Evolutionary conservation across 177 flowering plant genomes (phyloP), one percentile per base, ranked within the genome.

Genomic region (Vitis hybrid): DNA sequence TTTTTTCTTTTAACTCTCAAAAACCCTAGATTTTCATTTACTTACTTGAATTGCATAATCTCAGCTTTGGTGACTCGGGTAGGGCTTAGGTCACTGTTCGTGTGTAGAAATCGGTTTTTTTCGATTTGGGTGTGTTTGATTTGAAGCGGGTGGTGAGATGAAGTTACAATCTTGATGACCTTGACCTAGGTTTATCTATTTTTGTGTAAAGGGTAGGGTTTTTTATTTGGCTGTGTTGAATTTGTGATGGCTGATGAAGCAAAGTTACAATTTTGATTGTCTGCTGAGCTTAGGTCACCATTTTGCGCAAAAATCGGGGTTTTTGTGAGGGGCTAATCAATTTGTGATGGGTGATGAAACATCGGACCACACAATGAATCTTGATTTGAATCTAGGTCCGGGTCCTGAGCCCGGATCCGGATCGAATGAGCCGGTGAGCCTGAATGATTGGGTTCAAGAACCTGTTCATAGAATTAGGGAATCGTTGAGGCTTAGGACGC

Each of bases 341-440:
- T 39, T 73, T 69, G 57, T 39, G 57, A 84, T 84, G 91, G 86
- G 62, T 21, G 91, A 82, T 64, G 88, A 86, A 70, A 75, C 70
- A 51, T 62, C 86, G n/a, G 80, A 62, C 45, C 45, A 39, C 68
- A 26, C 84, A 26, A 82, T 85, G 91, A 85, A 87, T 70, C 88
- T 87, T 18, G 91, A 87, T 74, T 82, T 87, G 80, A 87, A 87
- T 71, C 78, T 87, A 76, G 89, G 89, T 57, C 89, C 89, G 67
- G 71, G 65, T 51, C 86, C 82, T 17, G 81, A 74, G 51, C 76
- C 72, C 5, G 78, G 32, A 59, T 57, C 74, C 4, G 26, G 60
- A 5, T 56, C 78, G 6, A 74, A 17, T 65, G 87, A 78, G 10
- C 51, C 75, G 11, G 64, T 80, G 55, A 82, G 66, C 69, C 72